Evolutionary conservation across 192 early-diverging fungal species (phyloP), one percentile per base, ranked within the genome.

Genomic region (Phycomyces nitens): DNA sequence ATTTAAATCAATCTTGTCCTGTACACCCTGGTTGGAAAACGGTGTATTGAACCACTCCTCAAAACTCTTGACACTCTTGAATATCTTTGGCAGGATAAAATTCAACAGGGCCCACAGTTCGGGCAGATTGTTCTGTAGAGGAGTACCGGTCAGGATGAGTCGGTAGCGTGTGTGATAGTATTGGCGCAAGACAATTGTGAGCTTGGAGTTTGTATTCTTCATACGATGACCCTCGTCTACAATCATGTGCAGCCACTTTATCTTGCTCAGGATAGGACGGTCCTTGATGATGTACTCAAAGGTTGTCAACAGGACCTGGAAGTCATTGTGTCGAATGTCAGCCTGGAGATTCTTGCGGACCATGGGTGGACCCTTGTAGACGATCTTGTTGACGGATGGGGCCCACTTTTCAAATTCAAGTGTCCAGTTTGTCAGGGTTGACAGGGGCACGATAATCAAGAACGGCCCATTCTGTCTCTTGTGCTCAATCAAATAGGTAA

Each of bases 11-110:
- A 95, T 90, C 53, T 87, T 89, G 59, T 94, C 94, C 62, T 97
- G 88, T 26, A 89, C 89, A 59, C 84, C 88, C 29, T 84, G 74
- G 44, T 78, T 86, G 16, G 88, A 79, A 66, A 99, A 98, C 9
- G 96, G 96, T 11, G 95, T 91, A 69, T 94, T 97, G 85, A 99
- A 99, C 96, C 96, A 99, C 68, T 99, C 96, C 71, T 98, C 97
- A 78, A 99, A 99, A 42, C 88, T 92, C 72, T 97, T 92, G 0
- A 93, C 92, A 65, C 92, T 94, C 69, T 96, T 93, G 78, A 99
- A 99, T 44, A 99, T 94, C 53, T 87, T 92, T 14, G 97, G 97
- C 41, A 98, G 72, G 34, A 98, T 85, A 80, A 99, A 98, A 69
- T 98, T 99, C 20, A 99, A 80, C 55, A 99, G 66, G 3, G 94